phyloP scores from a whole-genome alignment of 805 yeast genomes.

The Limtongia smithiae region DNA sequence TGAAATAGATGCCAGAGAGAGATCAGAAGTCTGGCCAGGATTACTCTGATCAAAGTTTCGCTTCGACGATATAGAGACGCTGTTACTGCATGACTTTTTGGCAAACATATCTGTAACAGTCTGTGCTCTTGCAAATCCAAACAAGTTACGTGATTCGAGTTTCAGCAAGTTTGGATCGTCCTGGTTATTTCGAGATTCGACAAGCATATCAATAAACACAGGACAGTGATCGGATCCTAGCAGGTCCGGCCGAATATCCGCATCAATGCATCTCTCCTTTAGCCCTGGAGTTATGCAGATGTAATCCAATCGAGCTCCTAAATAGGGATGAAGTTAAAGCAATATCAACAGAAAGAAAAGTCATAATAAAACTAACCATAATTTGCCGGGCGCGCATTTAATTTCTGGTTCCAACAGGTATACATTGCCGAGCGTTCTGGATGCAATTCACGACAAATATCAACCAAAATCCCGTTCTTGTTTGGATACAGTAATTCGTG shows the following conservation, averaged over 20 bases:
- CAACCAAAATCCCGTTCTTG: conserved; percentile 20
- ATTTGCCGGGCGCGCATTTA: conserved; percentile 72
- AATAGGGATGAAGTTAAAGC: not conserved
- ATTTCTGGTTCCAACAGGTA: conserved; percentile 87
- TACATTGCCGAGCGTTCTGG: conserved; percentile 63
- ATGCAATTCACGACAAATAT: conserved; percentile 46
- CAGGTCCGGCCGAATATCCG: conserved; percentile 62
- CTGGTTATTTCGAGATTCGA: not conserved
- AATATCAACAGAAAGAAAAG: not conserved
- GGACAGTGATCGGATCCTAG: conserved; percentile 97
- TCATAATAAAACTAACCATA: conserved; percentile 33
- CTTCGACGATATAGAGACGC: too few relatives aligned
- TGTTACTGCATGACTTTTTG: too few relatives aligned
- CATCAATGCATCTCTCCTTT: conserved; percentile 40
- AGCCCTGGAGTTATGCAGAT: conserved; percentile 52
- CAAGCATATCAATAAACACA: conserved; percentile 61
- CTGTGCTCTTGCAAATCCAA: conserved; percentile 10
- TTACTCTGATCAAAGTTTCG: too few relatives aligned
- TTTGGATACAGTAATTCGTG: conserved; percentile 19
- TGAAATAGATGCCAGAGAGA: too few relatives aligned
- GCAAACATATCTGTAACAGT: too few relatives aligned
- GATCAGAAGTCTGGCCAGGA: too few relatives aligned
- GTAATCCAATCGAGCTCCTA: conserved; percentile 84
- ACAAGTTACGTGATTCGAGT: not conserved
- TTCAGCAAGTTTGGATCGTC: not conserved